Percentiles rank a stretch among this genome's conserved stretches.
These are phyloP conservation scores for Citrus trifoliata DNA, from an alignment of 345 rosid genomes.

Conservation along the genomic window DNA sequence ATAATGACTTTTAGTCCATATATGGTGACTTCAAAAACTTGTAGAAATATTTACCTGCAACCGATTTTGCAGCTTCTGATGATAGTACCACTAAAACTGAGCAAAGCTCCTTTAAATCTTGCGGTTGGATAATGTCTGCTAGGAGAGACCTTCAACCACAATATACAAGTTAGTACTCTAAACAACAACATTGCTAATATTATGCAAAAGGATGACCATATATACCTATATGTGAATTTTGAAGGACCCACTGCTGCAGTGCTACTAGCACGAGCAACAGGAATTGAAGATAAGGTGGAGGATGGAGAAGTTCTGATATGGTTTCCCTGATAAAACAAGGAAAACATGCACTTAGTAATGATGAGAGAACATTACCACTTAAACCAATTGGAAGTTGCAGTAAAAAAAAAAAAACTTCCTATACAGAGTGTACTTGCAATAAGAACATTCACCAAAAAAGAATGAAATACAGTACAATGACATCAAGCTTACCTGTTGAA, in stretches of 20 bases:
- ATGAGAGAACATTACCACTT: not conserved
- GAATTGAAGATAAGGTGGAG: constrained; percentile 43
- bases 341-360: not conserved
- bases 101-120: constrained; percentile 92
- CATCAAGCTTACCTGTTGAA: constrained; percentile 60
- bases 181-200: constrained; percentile 10
- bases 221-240: constrained; percentile 82
- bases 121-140: constrained; percentile 91
- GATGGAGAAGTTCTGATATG: constrained; percentile 49
- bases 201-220: constrained; percentile 4
- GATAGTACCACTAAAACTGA: constrained; percentile 84
- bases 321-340: constrained; percentile 47
- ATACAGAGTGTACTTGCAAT: not conserved
- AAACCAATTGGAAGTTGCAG: constrained; percentile 5
- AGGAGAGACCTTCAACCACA: constrained; percentile 75
- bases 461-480: not conserved
- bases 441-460: not conserved
- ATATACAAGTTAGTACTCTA: constrained; percentile 31
- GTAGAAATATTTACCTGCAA: constrained; percentile 51
- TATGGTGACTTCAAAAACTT: not conserved
- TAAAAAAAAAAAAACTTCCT: not conserved
- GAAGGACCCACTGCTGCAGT: constrained; percentile 44
- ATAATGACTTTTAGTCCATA: not conserved
- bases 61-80: constrained; percentile 70
- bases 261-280: constrained; percentile 46